Percentiles rank a stretch among this genome's conserved stretches.
These are phyloP conservation scores for Salvia hispanica DNA, from an alignment of 257 asterid species.

Conservation along the genomic window DNA sequence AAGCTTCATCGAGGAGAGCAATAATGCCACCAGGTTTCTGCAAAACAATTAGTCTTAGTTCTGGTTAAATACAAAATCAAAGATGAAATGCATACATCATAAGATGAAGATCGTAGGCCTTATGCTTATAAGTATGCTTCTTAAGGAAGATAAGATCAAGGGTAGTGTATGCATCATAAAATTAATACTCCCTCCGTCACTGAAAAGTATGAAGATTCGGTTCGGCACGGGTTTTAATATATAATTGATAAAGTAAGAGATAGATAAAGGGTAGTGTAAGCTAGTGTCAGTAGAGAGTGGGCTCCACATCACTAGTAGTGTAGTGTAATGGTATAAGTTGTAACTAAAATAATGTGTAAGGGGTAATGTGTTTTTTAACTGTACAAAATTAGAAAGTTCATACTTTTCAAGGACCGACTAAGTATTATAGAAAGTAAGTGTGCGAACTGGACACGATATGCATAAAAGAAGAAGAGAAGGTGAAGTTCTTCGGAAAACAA, in stretches of 20 bases:
- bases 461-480: neutral
- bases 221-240: no score
- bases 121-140: slow-evolving; percentile 11
- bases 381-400: no score
- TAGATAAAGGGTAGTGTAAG: no score
- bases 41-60: slow-evolving; percentile 40
- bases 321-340: no score
- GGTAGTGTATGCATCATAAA: neutral
- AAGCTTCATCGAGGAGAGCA: slow-evolving; percentile 98
- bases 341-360: no score
- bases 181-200: neutral
- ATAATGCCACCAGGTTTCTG: slow-evolving; percentile 99
- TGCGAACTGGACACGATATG: neutral
- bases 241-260: no score
- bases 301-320: no score
- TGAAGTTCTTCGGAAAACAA: slow-evolving; percentile 6
- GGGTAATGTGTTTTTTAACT: no score
- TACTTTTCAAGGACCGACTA: no score
- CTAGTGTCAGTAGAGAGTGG: no score
- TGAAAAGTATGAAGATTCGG: no score
- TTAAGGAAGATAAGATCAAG: slow-evolving; percentile 18
- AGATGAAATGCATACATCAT: slow-evolving; percentile 5
- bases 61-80: slow-evolving; percentile 6
- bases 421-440: slow-evolving; percentile 14
- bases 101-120: slow-evolving; percentile 20